phyloP scores from a whole-genome alignment of 495 filamentous ascomycete genomes.

The Penicillium ochrochloron region DNA sequence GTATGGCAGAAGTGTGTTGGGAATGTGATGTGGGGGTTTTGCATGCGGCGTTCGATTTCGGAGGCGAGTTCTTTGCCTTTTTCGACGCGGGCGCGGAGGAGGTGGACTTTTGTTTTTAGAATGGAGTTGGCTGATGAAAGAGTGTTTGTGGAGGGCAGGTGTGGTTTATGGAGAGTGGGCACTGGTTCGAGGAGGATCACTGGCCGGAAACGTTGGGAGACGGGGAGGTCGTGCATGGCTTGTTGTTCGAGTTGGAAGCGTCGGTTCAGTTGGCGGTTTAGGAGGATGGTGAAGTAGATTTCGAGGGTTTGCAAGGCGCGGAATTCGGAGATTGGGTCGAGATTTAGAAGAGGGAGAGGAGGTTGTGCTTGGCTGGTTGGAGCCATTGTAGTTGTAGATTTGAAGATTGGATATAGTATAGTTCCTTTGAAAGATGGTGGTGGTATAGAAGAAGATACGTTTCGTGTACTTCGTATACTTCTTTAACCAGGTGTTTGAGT shows the following conservation, averaged over 20 bases:
- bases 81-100: constrained; percentile 33
- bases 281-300: constrained; percentile 29
- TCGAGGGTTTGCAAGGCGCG: constrained; percentile 33
- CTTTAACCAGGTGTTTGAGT: background rate
- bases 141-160: background rate
- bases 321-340: constrained; percentile 33
- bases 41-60: constrained; percentile 34
- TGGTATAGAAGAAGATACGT: background rate
- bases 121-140: background rate
- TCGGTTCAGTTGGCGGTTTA: constrained; percentile 35
- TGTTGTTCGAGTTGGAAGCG: constrained; percentile 34
- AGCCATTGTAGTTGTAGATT: background rate
- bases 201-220: constrained; percentile 27
- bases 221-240: constrained; percentile 22
- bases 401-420: background rate
- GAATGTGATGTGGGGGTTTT: constrained; percentile 13
- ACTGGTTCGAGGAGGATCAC: constrained; percentile 29
- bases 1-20: constrained; percentile 38
- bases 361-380: background rate
- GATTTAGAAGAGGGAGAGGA: background rate
- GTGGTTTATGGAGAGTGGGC: constrained; percentile 25
- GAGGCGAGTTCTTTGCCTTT: constrained; percentile 36
- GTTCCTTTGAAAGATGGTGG: background rate
- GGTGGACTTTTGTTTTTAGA: constrained; percentile 18
- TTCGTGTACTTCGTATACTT: constrained; percentile 4